These are phyloP conservation scores for Papilionanthe hybrid DNA, from an alignment of 116 monocot genomes.

Conservation along the genomic window DNA sequence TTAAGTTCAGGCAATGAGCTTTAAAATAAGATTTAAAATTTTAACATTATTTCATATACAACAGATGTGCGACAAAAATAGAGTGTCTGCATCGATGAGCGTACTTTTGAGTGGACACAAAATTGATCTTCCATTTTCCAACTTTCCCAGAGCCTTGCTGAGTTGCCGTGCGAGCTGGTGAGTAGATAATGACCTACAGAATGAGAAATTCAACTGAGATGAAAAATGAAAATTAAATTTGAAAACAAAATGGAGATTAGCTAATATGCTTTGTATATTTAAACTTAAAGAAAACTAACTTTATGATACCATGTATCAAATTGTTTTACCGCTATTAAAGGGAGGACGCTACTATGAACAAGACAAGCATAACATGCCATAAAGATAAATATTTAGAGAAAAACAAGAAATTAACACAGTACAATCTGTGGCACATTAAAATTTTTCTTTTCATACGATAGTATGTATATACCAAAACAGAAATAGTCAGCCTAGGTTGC, in stretches of 20 bases:
- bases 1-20: too few relatives aligned
- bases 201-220: not conserved
- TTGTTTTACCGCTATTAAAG: not conserved
- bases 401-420: too few relatives aligned
- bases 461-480: too few relatives aligned
- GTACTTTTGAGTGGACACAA: conserved; percentile 97
- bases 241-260: not conserved
- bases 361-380: too few relatives aligned
- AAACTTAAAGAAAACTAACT: not conserved
- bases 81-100: conserved; percentile 1
- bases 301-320: not conserved
- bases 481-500: too few relatives aligned
- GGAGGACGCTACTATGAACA: not conserved
- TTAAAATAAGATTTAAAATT: too few relatives aligned
- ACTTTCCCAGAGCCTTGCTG: conserved; percentile 94
- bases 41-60: not conserved
- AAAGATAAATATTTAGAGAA: too few relatives aligned
- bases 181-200: conserved; percentile 82
- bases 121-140: conserved; percentile 96
- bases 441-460: too few relatives aligned
- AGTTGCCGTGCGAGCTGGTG: conserved; percentile 80
- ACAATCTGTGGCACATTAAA: too few relatives aligned
- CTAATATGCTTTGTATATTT: not conserved
- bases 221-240: not conserved
- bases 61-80: not conserved